Evolutionary conservation across 2,329 filamentous ascomycete species (phyloP), one percentile per base, ranked within the genome.

Genomic region (Colletotrichum magnum): DNA sequence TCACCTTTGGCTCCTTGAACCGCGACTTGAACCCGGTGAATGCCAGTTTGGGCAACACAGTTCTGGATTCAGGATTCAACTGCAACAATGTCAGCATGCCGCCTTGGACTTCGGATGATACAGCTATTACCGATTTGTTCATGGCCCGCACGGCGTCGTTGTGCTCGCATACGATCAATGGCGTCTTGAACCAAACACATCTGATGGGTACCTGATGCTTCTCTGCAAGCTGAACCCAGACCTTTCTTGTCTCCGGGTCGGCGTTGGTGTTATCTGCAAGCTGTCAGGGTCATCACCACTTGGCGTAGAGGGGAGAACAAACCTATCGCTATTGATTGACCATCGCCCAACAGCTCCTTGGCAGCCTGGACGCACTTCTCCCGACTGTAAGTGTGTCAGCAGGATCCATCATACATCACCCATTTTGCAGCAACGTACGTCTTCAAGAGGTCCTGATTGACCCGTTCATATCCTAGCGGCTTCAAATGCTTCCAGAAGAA

Each of bases 371-470:
- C 81, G 78, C 90, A 92, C 74, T 89, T 92, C 56, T 90, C 87
- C 69, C 87, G 83, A 72, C 80, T 85, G 45, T 9, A 48, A 39
- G 16, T 62, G 45, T 47, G 66, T 79, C 61, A 77, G 74, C 72
- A 36, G 60, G 16, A n/a, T 5, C 5, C 4, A 6, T 5, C 3
- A 6, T 3, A 1, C 5, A 15, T 12, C 4, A 43, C 9, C 0
- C 12, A 24, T 21, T 6, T 13, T 2, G 36, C 9, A 28, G 86
- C 36, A 24, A 73, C 77, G 6, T 26, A 78, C 78, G 89, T 92
- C 80, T 97, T 97, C 54, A 98, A 85, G 2, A 87, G 88, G 79
- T 98, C 96, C 82, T 98, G 96, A 75, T 98, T 99, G 36, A 98
- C 89, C 56, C 96, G 89, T 77, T 90, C 88, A 77, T 97, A 98